phyloP scores from a whole-genome alignment of 1,284 basidiomycete genomes.

The Cutaneotrichosporon curvatum region DNA sequence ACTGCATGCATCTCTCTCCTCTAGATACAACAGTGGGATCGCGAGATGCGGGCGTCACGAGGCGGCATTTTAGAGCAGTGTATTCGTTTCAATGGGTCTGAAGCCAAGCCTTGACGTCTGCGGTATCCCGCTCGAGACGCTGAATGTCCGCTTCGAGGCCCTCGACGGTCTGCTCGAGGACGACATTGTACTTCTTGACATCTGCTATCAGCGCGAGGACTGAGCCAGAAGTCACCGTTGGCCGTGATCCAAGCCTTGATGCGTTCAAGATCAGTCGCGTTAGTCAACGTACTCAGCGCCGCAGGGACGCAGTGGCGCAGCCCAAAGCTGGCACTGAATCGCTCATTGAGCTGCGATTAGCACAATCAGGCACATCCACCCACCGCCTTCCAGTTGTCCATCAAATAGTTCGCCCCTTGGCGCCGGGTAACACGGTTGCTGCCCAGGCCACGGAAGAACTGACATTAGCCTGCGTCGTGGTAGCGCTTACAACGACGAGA shows the following conservation, averaged over 20 bases:
- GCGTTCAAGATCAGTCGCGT: conserved; percentile 62
- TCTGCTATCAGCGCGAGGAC: conserved; percentile 19
- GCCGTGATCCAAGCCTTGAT: conserved; percentile 60
- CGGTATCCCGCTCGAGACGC: conserved; percentile 50
- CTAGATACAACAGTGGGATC: no score
- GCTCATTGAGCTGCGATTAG: conserved; percentile 53
- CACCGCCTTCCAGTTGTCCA: conserved; percentile 53
- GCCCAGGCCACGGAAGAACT: conserved; percentile 43
- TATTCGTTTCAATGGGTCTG: conserved; percentile 43
- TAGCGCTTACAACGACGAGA: conserved; percentile 47
- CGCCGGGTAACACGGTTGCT: conserved; percentile 33
- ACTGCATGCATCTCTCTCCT: no score
- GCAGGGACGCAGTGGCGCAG: conserved; percentile 47
- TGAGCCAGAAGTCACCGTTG: conserved; percentile 34
- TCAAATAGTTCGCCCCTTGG: conserved; percentile 49
- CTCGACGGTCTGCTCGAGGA: conserved; percentile 51
- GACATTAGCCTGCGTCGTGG: no score
- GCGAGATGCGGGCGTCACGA: no score
- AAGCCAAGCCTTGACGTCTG: conserved; percentile 56
- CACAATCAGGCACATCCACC: no score
- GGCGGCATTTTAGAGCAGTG: no score
- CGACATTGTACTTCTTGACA: conserved; percentile 46
- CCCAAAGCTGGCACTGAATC: conserved; percentile 63
- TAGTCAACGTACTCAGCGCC: conserved; percentile 58
- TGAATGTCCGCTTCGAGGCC: conserved; percentile 48